Percentiles rank a stretch among this genome's conserved stretches.
Conservation (phyloP, 2,329 filamentous ascomycete genomes). For the Alternaria sp. region DNA sequence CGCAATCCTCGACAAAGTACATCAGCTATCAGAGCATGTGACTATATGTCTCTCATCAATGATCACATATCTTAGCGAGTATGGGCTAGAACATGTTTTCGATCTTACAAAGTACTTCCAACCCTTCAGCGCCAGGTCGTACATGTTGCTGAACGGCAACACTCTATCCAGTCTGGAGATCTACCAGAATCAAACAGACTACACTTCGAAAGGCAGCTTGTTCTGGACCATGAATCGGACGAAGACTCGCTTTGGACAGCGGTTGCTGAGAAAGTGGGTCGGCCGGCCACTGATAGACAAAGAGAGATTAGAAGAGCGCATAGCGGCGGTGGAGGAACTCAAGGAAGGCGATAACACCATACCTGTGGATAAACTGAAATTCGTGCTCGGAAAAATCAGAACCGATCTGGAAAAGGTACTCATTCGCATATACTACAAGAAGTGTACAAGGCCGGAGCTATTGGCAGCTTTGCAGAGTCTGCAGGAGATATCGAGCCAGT, state of each 20-base stretch:
- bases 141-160: conserved; percentile 96
- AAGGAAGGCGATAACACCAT: conserved; percentile 71
- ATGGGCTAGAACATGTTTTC: conserved; percentile 93
- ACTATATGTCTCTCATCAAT: conserved; percentile 94
- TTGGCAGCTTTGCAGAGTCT: conserved; percentile 84
- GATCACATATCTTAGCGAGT: conserved; percentile 92
- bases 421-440: conserved; percentile 96
- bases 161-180: conserved; percentile 93
- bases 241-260: conserved; percentile 84
- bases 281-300: conserved; percentile 86
- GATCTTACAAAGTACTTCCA: conserved; percentile 97
- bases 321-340: conserved; percentile 87
- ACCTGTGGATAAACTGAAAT: conserved; percentile 76
- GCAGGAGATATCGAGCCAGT: conserved; percentile 81
- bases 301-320: conserved; percentile 75
- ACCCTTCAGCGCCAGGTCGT: conserved; percentile 89
- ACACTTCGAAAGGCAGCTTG: conserved; percentile 83
- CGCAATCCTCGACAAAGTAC: conserved; percentile 82
- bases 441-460: conserved; percentile 89
- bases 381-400: conserved; percentile 73
- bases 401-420: conserved; percentile 91
- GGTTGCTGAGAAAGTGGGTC: conserved; percentile 92
- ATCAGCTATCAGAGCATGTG: conserved; percentile 83
- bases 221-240: conserved; percentile 97
- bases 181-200: conserved; percentile 92